These are phyloP conservation scores for Epichloe sylvatica DNA, from an alignment of 2,329 filamentous ascomycete genomes.

Conservation along the genomic window DNA sequence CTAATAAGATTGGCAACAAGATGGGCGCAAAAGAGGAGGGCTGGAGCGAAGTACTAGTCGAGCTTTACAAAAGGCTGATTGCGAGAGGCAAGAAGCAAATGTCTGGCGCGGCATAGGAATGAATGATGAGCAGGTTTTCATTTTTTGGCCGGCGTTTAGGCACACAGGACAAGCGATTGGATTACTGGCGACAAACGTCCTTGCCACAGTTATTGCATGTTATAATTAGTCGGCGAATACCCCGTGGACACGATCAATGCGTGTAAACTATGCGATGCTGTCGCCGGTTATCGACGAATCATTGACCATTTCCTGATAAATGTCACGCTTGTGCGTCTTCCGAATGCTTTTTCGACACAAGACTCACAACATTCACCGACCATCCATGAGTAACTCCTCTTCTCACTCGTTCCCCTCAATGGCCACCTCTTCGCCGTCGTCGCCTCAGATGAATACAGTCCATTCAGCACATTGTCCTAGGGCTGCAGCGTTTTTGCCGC, in stretches of 20 bases:
- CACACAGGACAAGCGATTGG: background rate
- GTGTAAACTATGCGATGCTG: no score
- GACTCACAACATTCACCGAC: no score
- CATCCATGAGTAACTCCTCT: no score
- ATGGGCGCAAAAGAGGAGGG: constrained; percentile 21
- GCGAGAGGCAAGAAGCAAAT: constrained; percentile 38
- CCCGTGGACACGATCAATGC: background rate
- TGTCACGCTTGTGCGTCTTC: background rate
- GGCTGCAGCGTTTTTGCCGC: no score
- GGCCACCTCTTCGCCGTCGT: no score
- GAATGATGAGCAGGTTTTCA: constrained; percentile 10
- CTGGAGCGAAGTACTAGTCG: constrained; percentile 43
- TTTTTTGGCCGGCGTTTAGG: constrained; percentile 7
- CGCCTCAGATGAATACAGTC: no score
- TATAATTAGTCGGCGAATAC: background rate
- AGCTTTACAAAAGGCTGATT: constrained; percentile 41
- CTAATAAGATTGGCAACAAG: constrained; percentile 35
- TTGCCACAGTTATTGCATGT: background rate
- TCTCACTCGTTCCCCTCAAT: no score
- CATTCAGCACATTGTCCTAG: no score
- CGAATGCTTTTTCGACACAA: no score
- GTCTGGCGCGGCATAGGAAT: constrained; percentile 8
- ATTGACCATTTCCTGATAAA: background rate
- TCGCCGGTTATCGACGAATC: background rate
- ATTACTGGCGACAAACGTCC: background rate